Base-by-base conservation (phyloP, 1,284 basidiomycete genomes). In the Fomitopsis pinicola region DNA sequence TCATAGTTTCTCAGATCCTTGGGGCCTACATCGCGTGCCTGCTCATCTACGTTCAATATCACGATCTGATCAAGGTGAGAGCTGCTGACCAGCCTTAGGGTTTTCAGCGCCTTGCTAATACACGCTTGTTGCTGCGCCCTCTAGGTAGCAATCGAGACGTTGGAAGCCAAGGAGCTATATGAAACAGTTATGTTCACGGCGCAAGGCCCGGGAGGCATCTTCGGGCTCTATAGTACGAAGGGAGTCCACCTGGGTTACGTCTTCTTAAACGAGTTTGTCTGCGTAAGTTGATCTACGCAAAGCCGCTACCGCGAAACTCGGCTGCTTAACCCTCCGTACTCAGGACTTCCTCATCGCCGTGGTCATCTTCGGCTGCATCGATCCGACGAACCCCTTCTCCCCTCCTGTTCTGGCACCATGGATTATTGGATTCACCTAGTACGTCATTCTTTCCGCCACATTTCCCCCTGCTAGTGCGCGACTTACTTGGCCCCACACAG, bases 271-370 rank as follows among this genome's bases (percentile, higher is more conserved):
- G 88, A 90, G 64, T 87, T 88, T 65, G 75, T 87, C 50, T 81
- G 78, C 55, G 87, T 89, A 69, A 67, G 82, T 71, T 33, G 8
- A 5, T 33, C 8, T 33, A 33, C 30, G 30, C 30, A 33, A 33
- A 33, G 30, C 30, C 30, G 22, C 22, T 22, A 22, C 22, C 22
- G 8, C 30, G 30, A 33, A 8, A 33, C 8, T 5, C 30, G 30
- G 8, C 4, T 33, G 30, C 30, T 33, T 1, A 33, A 33, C 3
- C 45, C 22, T 42, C 38, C 17, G 15, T n/a, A 19, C 12, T 22
- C 62, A 88, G 89, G 89, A 91, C 69, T 80, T 88, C 66, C 76
- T 92, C 63, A 72, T 94, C 42, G 86, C 76, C 5, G 70, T 86
- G 9, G 75, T 78, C 42, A 84, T 88, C 63, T 87, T 84, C 72